These are phyloP conservation scores for Cyclocybe cylindracea DNA, from an alignment of 768 basidiomycete genomes.

Conservation along the genomic window DNA sequence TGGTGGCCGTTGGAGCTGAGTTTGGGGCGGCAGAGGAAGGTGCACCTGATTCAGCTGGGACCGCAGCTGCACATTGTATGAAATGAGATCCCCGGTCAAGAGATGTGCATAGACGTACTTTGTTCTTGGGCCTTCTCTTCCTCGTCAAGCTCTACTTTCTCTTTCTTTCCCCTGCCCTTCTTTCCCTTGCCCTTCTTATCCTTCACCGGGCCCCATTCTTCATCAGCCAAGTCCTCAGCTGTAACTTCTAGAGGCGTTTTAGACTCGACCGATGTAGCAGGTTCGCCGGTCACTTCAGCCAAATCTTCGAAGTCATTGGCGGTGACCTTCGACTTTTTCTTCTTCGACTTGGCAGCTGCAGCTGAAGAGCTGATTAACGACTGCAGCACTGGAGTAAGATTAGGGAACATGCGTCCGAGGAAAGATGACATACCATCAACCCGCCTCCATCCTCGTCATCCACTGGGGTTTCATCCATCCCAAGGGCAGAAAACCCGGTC, in stretches of 20 bases:
- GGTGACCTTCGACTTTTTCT: conserved; percentile 49
- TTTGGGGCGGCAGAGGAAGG: conserved; percentile 21
- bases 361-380: conserved; percentile 47
- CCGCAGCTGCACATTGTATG: conserved; percentile 12
- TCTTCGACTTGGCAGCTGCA: conserved; percentile 49
- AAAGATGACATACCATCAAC: conserved; percentile 58
- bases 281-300: conserved; percentile 17
- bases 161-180: conserved; percentile 41
- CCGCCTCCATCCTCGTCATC: conserved; percentile 62
- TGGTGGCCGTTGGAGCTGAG: conserved; percentile 21
- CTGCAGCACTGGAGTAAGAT: conserved; percentile 30
- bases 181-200: conserved; percentile 60
- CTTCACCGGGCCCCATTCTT: conserved; percentile 68
- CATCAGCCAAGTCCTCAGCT: conserved; percentile 75
- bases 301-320: conserved; percentile 30
- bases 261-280: conserved; percentile 22
- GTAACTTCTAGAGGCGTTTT: conserved; percentile 53
- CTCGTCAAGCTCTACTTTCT: conserved; percentile 40
- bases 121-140: conserved; percentile 17
- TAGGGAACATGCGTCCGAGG: conserved; percentile 4
- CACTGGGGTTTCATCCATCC: conserved; percentile 42
- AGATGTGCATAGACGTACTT: conserved; percentile 8
- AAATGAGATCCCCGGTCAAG: background rate
- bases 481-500: conserved; percentile 52
- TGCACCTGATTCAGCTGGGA: conserved; percentile 19